These are phyloP conservation scores for Phytopythium helicoides DNA, from an alignment of 352 stramenopile genomes.

Conservation along the genomic window DNA sequence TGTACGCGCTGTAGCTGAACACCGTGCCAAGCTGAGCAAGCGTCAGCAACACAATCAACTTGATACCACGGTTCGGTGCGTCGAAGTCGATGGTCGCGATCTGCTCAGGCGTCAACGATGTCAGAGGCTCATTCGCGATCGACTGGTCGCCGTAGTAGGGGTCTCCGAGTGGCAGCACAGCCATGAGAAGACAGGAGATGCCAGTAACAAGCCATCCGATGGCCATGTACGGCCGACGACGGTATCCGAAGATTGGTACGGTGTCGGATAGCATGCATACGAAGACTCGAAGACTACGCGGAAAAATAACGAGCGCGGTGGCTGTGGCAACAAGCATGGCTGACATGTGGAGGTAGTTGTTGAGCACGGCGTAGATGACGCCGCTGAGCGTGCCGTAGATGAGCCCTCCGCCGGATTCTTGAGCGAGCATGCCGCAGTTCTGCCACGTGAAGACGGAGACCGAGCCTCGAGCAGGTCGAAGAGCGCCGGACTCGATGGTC, in stretches of 20 bases:
- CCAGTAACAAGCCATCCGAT: slow-evolving; percentile 54
- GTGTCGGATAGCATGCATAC: slow-evolving; percentile 77
- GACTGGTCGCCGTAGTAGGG: slow-evolving; percentile 46
- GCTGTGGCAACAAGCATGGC: slow-evolving; percentile 45
- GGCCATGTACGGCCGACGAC: slow-evolving; percentile 79
- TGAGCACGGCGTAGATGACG: slow-evolving; percentile 57
- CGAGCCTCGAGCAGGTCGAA: slow-evolving; percentile 25
- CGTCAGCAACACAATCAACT: slow-evolving; percentile 68
- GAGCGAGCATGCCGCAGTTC: slow-evolving; percentile 46
- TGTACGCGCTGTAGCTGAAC: slow-evolving; percentile 66
- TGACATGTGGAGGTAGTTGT: slow-evolving; percentile 66
- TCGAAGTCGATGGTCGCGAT: slow-evolving; percentile 39
- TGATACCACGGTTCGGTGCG: slow-evolving; percentile 39
- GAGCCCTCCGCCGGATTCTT: slow-evolving; percentile 40
- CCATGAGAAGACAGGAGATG: slow-evolving; percentile 42
- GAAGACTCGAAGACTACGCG: slow-evolving; percentile 53
- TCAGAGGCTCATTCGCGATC: slow-evolving; percentile 23
- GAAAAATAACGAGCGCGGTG: slow-evolving; percentile 45
- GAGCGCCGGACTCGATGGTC: slow-evolving; percentile 29
- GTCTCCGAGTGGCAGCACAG: slow-evolving; percentile 36
- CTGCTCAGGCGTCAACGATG: slow-evolving; percentile 26
- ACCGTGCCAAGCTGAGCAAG: slow-evolving; percentile 75
- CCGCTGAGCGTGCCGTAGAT: slow-evolving; percentile 44
- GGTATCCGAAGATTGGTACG: slow-evolving; percentile 75
- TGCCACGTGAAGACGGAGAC: slow-evolving; percentile 39